Conservation (phyloP, 768 basidiomycete genomes). For the Suillus weaverae region DNA sequence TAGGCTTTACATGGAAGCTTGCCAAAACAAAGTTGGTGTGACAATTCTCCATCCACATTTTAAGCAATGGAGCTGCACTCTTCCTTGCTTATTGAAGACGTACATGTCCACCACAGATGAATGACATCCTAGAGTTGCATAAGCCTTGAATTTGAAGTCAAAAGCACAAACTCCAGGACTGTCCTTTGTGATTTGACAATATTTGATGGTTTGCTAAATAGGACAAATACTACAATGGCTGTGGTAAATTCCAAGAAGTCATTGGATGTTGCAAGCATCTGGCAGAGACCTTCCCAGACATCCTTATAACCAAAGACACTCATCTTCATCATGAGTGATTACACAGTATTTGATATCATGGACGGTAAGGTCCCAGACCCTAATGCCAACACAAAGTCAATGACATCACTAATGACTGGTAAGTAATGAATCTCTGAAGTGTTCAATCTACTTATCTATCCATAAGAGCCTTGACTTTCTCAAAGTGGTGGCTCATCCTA, state of each 20-base stretch:
- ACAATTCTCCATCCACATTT: too few species aligned
- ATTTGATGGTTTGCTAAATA: too few species aligned
- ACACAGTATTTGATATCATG: neutral
- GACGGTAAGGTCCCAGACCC: constrained; percentile 1
- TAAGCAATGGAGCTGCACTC: too few species aligned
- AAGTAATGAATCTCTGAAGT: too few species aligned
- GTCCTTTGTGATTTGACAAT: neutral
- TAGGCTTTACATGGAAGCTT: too few species aligned
- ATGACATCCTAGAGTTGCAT: too few species aligned
- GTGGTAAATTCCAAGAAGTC: neutral
- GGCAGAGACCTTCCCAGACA: neutral
- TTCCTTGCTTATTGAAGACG: too few species aligned
- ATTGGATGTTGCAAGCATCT: neutral
- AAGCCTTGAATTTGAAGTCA: neutral
- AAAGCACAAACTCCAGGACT: neutral
- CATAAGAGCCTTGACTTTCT: too few species aligned
- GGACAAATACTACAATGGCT: neutral
- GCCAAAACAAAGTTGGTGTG: too few species aligned
- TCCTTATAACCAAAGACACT: neutral
- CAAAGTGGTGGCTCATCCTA: too few species aligned
- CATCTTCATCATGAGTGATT: neutral
- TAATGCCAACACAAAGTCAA: constrained; percentile 2
- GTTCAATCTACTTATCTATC: too few species aligned
- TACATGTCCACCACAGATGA: too few species aligned
- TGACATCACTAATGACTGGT: neutral